Evolutionary conservation across 2,329 filamentous ascomycete genomes (phyloP).

Genomic region (Fusarium napiforme): DNA sequence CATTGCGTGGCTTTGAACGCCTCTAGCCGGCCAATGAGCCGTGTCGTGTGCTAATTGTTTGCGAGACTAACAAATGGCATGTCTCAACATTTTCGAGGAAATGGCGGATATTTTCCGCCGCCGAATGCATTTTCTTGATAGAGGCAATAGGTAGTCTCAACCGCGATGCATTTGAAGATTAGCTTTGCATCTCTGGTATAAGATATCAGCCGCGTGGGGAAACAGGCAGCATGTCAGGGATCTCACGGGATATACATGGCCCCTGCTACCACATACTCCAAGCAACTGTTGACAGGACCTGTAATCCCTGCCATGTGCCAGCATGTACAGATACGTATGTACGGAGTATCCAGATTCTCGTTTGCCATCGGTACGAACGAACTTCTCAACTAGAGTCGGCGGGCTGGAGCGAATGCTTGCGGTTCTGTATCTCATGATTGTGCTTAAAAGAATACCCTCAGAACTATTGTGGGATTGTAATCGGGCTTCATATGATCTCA

Average conservation of each 20-base stretch:
- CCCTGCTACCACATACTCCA: not conserved
- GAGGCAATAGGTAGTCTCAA: conserved; percentile 26
- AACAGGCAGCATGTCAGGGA: conserved; percentile 9
- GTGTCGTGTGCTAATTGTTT: conserved; percentile 12
- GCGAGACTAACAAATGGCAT: not conserved
- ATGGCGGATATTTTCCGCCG: conserved; percentile 4
- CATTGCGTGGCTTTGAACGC: conserved; percentile 19
- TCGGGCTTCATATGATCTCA: not conserved
- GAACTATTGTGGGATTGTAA: not conserved
- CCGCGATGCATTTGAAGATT: conserved; percentile 24
- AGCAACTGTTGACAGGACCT: conserved; percentile 1
- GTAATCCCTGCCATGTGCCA: not conserved
- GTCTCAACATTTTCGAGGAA: conserved; percentile 13
- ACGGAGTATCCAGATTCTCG: not conserved
- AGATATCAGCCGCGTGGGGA: conserved; percentile 13
- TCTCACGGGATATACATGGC: conserved; percentile 12
- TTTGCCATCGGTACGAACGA: not conserved
- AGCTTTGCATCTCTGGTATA: conserved; percentile 27
- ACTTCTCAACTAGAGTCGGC: not conserved
- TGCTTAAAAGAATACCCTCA: not conserved
- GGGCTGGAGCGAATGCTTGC: not conserved
- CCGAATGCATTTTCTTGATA: conserved; percentile 13
- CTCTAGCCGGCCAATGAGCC: conserved; percentile 7
- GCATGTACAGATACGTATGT: not conserved
- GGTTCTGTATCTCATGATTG: not conserved